A percentile compares a stretch with the other conserved stretches of the same genome.
phyloP scores from a whole-genome alignment of 176 grass and related monocot species.

The Elaeis guineensis region DNA sequence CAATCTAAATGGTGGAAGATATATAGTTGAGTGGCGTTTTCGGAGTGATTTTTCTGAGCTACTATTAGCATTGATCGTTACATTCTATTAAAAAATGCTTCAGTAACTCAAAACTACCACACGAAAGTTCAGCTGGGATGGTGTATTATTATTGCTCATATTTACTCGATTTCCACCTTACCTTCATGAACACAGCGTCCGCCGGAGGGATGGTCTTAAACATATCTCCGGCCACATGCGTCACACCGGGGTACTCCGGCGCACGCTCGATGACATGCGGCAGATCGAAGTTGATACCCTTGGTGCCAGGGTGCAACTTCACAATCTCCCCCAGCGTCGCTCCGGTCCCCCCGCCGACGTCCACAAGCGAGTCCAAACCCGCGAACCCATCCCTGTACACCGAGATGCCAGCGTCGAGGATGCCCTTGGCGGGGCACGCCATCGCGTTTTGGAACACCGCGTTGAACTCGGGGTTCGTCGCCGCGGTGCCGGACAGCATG shows the following conservation, averaged over 20 bases:
- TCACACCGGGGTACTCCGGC: constrained; percentile 17
- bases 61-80: no score
- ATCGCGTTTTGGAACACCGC: background rate
- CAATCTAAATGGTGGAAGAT: no score
- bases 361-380: constrained; percentile 18
- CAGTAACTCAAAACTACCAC: no score
- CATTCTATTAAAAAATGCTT: no score
- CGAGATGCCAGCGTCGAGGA: background rate
- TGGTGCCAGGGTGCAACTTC: background rate
- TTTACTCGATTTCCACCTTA: background rate
- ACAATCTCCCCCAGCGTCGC: constrained; percentile 15
- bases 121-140: no score
- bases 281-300: constrained; percentile 31
- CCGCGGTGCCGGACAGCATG: background rate
- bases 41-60: no score
- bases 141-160: no score
- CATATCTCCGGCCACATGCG: constrained; percentile 24
- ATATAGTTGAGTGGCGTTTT: no score
- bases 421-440: background rate
- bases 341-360: constrained; percentile 28
- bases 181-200: constrained; percentile 25
- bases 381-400: constrained; percentile 7
- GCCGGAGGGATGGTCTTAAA: constrained; percentile 17
- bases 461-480: background rate
- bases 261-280: constrained; percentile 24